A percentile compares a stretch with the other conserved stretches of the same genome.
Conservation (phyloP, 225 moss, liverwort and hornwort genomes). For the Thuidium tamariscinum region DNA sequence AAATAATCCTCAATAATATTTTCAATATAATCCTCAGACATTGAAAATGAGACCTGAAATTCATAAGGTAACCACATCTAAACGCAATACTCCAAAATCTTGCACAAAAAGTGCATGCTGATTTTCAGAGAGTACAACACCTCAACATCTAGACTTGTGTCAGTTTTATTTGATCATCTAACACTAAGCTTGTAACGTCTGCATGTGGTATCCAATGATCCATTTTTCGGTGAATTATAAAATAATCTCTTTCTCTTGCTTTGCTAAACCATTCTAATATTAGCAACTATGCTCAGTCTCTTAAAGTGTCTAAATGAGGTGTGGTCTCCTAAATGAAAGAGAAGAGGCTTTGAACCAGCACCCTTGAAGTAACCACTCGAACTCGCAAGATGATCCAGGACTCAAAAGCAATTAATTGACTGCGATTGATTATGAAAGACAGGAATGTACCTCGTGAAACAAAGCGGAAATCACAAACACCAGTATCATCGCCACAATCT, state of each 20-base stretch:
- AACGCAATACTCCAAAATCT: neutral
- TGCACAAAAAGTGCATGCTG: neutral
- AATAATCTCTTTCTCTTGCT: too few species aligned
- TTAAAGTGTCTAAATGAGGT: neutral
- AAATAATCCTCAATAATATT: neutral
- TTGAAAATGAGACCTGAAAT: neutral
- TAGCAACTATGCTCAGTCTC: neutral
- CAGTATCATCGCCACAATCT: slow-evolving; percentile 57
- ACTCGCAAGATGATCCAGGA: neutral
- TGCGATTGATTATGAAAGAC: neutral
- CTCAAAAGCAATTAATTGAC: neutral
- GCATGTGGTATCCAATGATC: neutral
- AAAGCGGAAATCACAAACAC: slow-evolving; percentile 85
- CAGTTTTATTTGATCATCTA: neutral
- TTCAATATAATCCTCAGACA: neutral
- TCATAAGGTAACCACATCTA: neutral
- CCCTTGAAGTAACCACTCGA: neutral
- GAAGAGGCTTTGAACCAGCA: neutral
- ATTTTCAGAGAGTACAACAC: neutral
- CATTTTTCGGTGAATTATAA: neutral
- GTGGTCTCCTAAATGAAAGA: neutral
- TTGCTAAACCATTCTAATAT: neutral
- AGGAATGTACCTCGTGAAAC: slow-evolving; percentile 79
- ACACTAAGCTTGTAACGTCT: neutral
- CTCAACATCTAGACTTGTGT: neutral